Base-by-base conservation (phyloP, 2,329 filamentous ascomycete species). In the Calonectria ilicicola region DNA sequence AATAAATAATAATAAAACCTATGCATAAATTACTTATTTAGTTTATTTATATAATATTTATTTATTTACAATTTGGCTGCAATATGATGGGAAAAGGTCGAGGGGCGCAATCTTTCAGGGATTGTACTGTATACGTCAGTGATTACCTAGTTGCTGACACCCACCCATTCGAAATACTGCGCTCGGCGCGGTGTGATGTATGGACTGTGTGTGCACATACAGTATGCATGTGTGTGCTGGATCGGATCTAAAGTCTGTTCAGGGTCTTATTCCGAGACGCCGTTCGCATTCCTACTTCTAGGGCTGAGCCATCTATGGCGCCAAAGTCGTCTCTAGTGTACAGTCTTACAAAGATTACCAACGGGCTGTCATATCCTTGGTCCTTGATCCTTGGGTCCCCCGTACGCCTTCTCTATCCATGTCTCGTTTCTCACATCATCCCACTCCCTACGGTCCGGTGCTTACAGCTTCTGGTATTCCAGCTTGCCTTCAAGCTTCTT, bases 401-500 rank as follows among this genome's bases (percentile, higher is more conserved):
- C 68, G 19, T 75, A 44, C 72, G 74, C 75, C 72, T 70, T 64
- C 64, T 69, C 66, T 69, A 63, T 60, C 64, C 68, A 42, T 49
- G 47, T 51, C 56, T 68, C 44, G n/a, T 51, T 67, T 56, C 64
- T 67, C 46, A 42, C 69, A 60, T 72, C 63, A 68, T 51, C 65
- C 40, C 27, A 49, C 21, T 26, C 14, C 70, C 72, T 68, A 19
- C 49, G 46, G 40, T 64, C 27, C n/a, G 15, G 29, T n/a, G 65
- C 64, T 79, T 93, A 98, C 86, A 98, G 88, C 87, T 98, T 98
- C 91, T 98, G 93, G 87, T 98, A 98, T 85, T 98, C 96, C 63
- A 98, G 89, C 88, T 98, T 98, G 85, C 97, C 96, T 86, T 99
- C 97, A 80, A 99, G 87, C 87, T 99, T 99, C 94, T 99, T 99